These are phyloP conservation scores for Euphorbia celastroides DNA, from an alignment of 441 rosid genomes.

Conservation along the genomic window DNA sequence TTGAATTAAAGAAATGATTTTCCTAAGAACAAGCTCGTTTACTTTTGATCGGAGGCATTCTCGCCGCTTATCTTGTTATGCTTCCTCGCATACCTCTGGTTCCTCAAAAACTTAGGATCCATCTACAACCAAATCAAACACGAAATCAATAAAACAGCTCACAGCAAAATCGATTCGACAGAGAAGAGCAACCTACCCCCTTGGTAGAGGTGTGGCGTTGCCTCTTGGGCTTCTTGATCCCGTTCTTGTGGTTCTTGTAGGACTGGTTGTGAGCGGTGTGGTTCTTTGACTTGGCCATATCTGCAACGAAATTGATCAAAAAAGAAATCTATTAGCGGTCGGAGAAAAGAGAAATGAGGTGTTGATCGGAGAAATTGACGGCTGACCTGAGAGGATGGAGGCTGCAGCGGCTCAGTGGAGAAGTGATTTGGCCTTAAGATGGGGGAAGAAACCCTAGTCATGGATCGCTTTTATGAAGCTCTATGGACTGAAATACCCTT, in stretches of 20 bases:
- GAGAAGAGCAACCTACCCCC: constrained; percentile 39
- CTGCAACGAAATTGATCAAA: constrained; percentile 21
- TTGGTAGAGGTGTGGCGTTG: constrained; percentile 95
- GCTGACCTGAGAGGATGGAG: constrained; percentile 17
- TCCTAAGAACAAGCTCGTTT: too few species aligned
- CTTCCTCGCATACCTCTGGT: constrained; percentile 99
- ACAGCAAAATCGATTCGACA: neutral
- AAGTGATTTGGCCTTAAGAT: neutral
- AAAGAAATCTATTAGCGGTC: neutral
- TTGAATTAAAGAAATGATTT: constrained; percentile 3
- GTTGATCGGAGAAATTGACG: too few species aligned
- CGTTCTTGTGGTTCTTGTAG: constrained; percentile 88
- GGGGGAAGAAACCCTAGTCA: constrained; percentile 19
- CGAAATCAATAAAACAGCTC: too few species aligned
- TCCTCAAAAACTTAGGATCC: constrained; percentile 98
- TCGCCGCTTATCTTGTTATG: constrained; percentile 70
- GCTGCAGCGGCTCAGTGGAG: constrained; percentile 4
- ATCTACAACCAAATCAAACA: constrained; percentile 38
- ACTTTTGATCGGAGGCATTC: constrained; percentile 54
- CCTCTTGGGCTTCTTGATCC: constrained; percentile 93
- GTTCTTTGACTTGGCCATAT: constrained; percentile 99
- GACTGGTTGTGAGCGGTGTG: constrained; percentile 99
- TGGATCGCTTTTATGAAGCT: neutral
- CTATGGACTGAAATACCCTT: constrained; percentile 13
- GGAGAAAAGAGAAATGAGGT: neutral